These are phyloP conservation scores for Stropharia rugosoannulata DNA, from an alignment of 768 basidiomycete genomes.

Conservation along the genomic window DNA sequence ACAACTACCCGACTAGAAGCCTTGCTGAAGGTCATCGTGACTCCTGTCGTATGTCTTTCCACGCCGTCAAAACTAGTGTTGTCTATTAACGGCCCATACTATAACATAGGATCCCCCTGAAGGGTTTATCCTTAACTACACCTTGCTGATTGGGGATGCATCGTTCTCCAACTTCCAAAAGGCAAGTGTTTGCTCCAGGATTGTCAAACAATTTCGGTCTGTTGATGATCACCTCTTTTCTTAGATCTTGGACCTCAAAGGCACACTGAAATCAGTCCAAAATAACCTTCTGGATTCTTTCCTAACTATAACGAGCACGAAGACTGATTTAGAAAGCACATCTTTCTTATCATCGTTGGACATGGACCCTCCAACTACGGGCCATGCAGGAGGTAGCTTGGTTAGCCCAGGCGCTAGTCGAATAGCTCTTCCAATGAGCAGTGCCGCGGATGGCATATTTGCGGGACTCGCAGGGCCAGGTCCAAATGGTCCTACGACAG, in stretches of 20 bases:
- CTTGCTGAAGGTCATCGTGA: constrained; percentile 92
- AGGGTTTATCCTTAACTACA: constrained; percentile 95
- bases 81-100: not conserved
- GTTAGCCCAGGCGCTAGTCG: constrained; percentile 68
- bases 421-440: constrained; percentile 49
- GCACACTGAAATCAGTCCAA: constrained; percentile 83
- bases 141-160: constrained; percentile 88
- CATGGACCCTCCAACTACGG: constrained; percentile 80
- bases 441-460: constrained; percentile 55
- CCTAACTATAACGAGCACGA: constrained; percentile 89
- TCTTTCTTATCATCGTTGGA: constrained; percentile 94
- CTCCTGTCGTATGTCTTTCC: constrained; percentile 68
- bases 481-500: constrained; percentile 60
- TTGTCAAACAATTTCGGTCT: not conserved
- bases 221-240: not conserved
- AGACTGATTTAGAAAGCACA: constrained; percentile 81
- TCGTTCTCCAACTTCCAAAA: constrained; percentile 99
- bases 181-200: constrained; percentile 34
- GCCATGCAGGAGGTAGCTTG: constrained; percentile 47
- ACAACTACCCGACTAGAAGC: constrained; percentile 84
- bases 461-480: constrained; percentile 58
- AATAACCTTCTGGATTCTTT: constrained; percentile 91
- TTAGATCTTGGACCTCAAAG: constrained; percentile 93
- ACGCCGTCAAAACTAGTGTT: not conserved
- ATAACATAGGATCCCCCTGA: constrained; percentile 79